phyloP scores from a whole-genome alignment of 345 rosid species.

The Pseudoturritis turrita region DNA sequence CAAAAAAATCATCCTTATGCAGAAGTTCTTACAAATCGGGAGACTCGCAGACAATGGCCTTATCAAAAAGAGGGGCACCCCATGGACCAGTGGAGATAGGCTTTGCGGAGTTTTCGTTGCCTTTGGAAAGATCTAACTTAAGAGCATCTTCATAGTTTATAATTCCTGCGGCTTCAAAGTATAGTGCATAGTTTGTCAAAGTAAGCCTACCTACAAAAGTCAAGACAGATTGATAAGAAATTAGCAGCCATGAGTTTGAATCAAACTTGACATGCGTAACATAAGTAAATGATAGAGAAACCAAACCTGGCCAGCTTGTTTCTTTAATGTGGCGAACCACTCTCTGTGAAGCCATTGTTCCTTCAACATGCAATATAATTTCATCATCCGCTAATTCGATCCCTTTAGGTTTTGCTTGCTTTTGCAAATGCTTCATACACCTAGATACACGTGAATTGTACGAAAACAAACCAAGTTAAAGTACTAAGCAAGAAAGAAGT shows the following conservation, averaged over 20 bases:
- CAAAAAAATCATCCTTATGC: not conserved
- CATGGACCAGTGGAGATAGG: slow-evolving; percentile 91
- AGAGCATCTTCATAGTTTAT: slow-evolving; percentile 74
- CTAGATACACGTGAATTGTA: slow-evolving; percentile 23
- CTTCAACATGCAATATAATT: slow-evolving; percentile 82
- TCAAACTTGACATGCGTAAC: not conserved
- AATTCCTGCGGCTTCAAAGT: slow-evolving; percentile 83
- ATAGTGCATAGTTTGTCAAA: slow-evolving; percentile 81
- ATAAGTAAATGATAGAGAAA: not conserved
- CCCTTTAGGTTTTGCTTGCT: slow-evolving; percentile 65
- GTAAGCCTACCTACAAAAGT: slow-evolving; percentile 74
- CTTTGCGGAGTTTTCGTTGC: slow-evolving; percentile 39
- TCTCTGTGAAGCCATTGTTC: slow-evolving; percentile 76
- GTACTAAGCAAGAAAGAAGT: not conserved
- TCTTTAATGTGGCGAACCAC: slow-evolving; percentile 81
- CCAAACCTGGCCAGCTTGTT: slow-evolving; percentile 87
- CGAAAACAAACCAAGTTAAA: not conserved
- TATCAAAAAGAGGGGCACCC: slow-evolving; percentile 96
- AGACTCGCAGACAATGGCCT: slow-evolving; percentile 71
- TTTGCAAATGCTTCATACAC: slow-evolving; percentile 68
- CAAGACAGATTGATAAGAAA: not conserved
- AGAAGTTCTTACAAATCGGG: slow-evolving; percentile 62
- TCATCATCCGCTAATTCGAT: slow-evolving; percentile 78
- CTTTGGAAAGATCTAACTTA: slow-evolving; percentile 72
- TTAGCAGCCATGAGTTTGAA: not conserved